Evolutionary conservation across 2,329 filamentous ascomycete species (phyloP), one percentile per base, ranked within the genome.

Genomic region (Diaporthe longicolla): DNA sequence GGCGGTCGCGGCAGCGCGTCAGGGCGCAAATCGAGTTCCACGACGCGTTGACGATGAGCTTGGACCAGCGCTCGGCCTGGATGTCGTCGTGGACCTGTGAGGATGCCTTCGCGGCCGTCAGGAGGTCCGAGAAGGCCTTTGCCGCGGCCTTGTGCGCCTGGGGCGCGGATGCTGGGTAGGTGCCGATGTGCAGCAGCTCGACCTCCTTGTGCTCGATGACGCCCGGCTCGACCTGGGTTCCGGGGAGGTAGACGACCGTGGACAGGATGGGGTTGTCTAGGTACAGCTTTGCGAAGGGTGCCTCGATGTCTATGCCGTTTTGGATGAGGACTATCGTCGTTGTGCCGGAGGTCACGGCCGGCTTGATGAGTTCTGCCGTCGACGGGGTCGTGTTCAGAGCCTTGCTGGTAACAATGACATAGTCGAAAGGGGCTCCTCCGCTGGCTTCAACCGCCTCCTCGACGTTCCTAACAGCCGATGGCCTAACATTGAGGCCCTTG

Each of bases 11-110:
- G 1, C 92, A 91, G 17, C 91, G 90, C 0, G 89, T 89, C 0
- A 94, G 86, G 10, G 94, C 92, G 2, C 92, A 90, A 0, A 90
- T 92, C 0, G 93, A 92, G 82, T 94, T 94, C 88, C 94, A 93
- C 69, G 91, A 90, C 0, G 92, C 91, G 81, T 94, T 94, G 85
- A 94, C 94, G 78, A 91, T 92, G 76, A 94, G 89, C 82, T 94
- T 94, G 82, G 94, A 92, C 93, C 93, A 94, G 32, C 93, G 87
- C 24, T 94, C 89, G 55, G 90, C 88, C 82, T 94, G 93, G 59
- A 94, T 84, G 74, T 90, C 92, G 81, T 94, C 93, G 74, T 87
- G 87, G 76, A 94, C 89, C 1, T 89, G 89, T 50, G 91, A 92
- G 21, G 88, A 82, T 17, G 84, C 81, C 9, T 84, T 84, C 80